Percentiles rank a stretch among this genome's conserved stretches.
phyloP scores from a whole-genome alignment of 2,329 filamentous ascomycete genomes.

The Dichotomopilus funicola region DNA sequence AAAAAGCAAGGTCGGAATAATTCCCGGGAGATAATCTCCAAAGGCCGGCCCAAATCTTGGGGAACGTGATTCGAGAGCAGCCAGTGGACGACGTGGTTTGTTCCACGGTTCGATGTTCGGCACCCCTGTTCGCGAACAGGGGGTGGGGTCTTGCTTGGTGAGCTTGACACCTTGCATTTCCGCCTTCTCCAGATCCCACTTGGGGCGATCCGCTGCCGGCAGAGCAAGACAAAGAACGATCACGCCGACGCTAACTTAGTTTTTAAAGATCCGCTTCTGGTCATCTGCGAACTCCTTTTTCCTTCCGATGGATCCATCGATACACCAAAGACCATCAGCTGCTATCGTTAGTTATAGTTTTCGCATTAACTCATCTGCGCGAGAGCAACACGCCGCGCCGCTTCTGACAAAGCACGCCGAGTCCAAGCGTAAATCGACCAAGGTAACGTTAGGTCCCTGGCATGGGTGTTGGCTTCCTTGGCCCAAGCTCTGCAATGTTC shows the following conservation, averaged over 20 bases:
- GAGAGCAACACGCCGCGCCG: too few relatives aligned
- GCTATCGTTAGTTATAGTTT: too few relatives aligned
- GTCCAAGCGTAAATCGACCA: too few relatives aligned
- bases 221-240: neutral
- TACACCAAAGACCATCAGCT: too few relatives aligned
- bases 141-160: neutral
- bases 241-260: neutral
- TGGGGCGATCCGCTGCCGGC: slow-evolving; percentile 4
- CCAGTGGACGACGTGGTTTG: slow-evolving; percentile 11
- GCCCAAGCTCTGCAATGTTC: too few relatives aligned
- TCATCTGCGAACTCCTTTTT: neutral
- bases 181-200: neutral
- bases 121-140: slow-evolving; percentile 10
- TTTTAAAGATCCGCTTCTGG: neutral
- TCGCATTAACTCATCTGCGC: too few relatives aligned
- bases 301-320: neutral
- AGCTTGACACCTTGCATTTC: slow-evolving; percentile 7
- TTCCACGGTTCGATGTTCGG: slow-evolving; percentile 6
- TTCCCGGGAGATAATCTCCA: slow-evolving; percentile 1
- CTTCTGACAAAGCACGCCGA: too few relatives aligned
- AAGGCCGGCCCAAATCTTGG: slow-evolving; percentile 14
- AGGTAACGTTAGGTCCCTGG: too few relatives aligned
- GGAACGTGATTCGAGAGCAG: neutral
- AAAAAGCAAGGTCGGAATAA: slow-evolving; percentile 12
- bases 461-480: too few relatives aligned